Conservation (phyloP, 2,329 filamentous ascomycete species). For the Chaetomium sp. region DNA sequence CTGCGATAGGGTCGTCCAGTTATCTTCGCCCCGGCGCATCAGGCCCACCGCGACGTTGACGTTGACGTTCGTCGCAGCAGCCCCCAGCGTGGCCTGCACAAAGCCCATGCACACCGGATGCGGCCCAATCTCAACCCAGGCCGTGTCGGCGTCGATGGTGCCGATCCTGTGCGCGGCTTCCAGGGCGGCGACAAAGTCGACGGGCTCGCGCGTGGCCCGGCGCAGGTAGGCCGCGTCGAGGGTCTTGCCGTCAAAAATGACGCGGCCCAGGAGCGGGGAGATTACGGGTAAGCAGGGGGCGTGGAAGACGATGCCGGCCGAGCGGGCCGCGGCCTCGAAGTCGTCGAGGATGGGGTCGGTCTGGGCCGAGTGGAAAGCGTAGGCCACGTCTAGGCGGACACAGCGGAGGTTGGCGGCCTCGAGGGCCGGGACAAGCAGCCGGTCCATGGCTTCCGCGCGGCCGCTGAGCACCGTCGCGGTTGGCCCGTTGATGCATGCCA, state of each 20-base stretch:
- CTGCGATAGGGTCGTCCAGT: conserved; percentile 49
- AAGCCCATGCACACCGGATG: conserved; percentile 59
- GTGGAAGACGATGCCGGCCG: conserved; percentile 32
- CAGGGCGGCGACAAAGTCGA: conserved; percentile 61
- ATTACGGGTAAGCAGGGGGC: conserved; percentile 53
- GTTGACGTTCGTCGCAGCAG: conserved; percentile 1
- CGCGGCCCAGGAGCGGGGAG: conserved; percentile 58
- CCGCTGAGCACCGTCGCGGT: conserved; percentile 64
- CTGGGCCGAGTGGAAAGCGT: conserved; percentile 49
- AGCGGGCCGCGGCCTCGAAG: conserved; percentile 41
- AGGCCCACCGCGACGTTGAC: conserved; percentile 42
- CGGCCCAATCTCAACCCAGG: conserved; percentile 64
- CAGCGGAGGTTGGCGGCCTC: conserved; percentile 34
- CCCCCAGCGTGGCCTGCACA: conserved; percentile 46
- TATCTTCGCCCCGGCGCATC: conserved; percentile 48
- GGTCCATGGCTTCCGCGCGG: conserved; percentile 34
- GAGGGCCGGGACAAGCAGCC: conserved; percentile 35
- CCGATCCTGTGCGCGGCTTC: conserved; percentile 42
- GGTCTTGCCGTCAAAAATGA: conserved; percentile 48
- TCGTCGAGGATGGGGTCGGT: conserved; percentile 51
- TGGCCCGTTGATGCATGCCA: conserved; percentile 70
- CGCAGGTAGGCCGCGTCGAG: conserved; percentile 58
- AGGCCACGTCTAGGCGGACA: conserved; percentile 43
- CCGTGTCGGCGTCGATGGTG: conserved; percentile 48
- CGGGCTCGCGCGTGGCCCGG: conserved; percentile 59